Base-by-base conservation (phyloP, 140 eudicot genomes). In the Bidens hawaiensis region DNA sequence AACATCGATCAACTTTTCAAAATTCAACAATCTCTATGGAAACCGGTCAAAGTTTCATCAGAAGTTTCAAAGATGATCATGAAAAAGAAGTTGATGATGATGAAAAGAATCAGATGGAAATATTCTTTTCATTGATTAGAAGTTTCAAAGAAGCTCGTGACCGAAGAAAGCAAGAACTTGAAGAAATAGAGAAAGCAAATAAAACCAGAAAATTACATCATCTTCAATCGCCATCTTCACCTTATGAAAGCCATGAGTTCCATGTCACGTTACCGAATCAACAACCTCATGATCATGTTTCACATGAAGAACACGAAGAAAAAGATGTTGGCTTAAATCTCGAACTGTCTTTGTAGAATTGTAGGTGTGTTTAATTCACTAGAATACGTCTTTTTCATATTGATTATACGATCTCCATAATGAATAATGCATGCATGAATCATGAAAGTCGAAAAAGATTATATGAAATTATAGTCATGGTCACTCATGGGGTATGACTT, bases 61-160 rank as follows among this genome's bases (percentile, higher is more conserved):
- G 21, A 46, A 3, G 18, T 21, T 49, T 49, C 14, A 21, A 15
- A 49, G 16, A 21, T 13, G 16, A 17, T 1, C 11, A 16, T 1
- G 22, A 40, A 0, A 25, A 5, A 1, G 59, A 22, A 0, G 65
- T 33, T 0, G 55, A 62, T 5, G 82, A 71, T 0, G 75, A 76
- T 2, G 83, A 76, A 1, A 60, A 69, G 71, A 77, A n/a, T n/a
- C n/a, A 81, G 71, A 77, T 81, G 86, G 86, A 81, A 60, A 73
- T 64, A 14, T 81, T 81, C 31, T 81, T 56, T 57, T 67, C 78
- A 0, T 33, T 81, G 4, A 64, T 81, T 16, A 49, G 33, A 62
- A 62, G 71, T 7, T 80, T 71, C 25, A 43, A 31, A 22, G 77
- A 76, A 36, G 82, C 77, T 13, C 74, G 77, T 4, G 67, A 68